These are phyloP conservation scores for Musa acuminata DNA, from an alignment of 176 grass and related monocot genomes.

Conservation along the genomic window DNA sequence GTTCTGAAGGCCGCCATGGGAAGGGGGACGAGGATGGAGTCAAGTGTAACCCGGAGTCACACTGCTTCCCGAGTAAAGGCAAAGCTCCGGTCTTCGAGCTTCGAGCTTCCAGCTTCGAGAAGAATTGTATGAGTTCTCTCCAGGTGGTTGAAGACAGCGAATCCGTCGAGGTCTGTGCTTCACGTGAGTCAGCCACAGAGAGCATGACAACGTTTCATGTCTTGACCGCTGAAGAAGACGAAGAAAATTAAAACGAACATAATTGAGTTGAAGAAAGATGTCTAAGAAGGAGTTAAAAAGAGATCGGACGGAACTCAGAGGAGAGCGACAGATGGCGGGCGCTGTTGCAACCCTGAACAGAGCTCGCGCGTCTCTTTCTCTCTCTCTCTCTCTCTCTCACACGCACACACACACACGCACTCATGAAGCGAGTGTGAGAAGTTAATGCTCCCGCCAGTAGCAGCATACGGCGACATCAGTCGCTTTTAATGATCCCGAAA, in stretches of 20 bases:
- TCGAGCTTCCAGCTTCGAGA: not conserved
- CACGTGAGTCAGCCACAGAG: not conserved
- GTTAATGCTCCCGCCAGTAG: not conserved
- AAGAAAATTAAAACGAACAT: too few species aligned
- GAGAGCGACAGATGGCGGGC: not conserved
- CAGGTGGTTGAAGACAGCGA: not conserved
- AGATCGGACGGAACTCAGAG: not conserved
- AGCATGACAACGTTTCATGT: not conserved
- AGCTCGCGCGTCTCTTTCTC: not conserved
- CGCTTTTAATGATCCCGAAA: too few species aligned
- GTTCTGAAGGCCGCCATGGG: conserved; percentile 2
- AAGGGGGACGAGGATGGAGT: not conserved
- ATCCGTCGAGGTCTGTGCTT: not conserved
- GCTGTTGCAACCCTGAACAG: not conserved
- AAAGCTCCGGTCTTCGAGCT: not conserved
- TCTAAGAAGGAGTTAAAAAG: not conserved
- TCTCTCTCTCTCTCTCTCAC: too few species aligned
- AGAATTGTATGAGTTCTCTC: not conserved
- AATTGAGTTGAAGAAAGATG: too few species aligned
- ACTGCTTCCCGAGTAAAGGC: not conserved
- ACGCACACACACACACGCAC: too few species aligned
- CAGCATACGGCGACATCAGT: too few species aligned
- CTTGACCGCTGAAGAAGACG: not conserved
- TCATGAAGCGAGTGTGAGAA: not conserved
- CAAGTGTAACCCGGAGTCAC: not conserved